phyloP scores from a whole-genome alignment of 106 monocot species.

The Triglochin maritima region DNA sequence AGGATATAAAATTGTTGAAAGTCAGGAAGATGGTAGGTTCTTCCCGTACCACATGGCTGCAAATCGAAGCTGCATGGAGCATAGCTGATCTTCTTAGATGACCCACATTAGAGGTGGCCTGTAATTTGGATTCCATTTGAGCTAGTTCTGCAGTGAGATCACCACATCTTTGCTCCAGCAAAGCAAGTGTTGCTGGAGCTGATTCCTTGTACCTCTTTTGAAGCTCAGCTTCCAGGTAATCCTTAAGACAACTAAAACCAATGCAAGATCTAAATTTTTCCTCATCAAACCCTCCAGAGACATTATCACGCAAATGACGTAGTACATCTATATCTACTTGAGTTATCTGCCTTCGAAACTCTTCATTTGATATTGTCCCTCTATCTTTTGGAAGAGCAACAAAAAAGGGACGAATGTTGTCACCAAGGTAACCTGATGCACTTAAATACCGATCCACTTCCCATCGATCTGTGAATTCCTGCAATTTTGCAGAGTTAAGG shows the following conservation, averaged over 20 bases:
- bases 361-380: constrained; percentile 71
- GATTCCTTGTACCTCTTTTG: constrained; percentile 95
- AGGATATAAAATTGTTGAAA: neutral
- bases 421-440: constrained; percentile 93
- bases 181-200: constrained; percentile 87
- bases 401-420: constrained; percentile 79
- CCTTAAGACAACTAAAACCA: constrained; percentile 70
- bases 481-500: constrained; percentile 2
- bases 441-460: constrained; percentile 93
- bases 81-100: constrained; percentile 76
- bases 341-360: constrained; percentile 89
- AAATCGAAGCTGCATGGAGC: constrained; percentile 77
- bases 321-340: constrained; percentile 77
- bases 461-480: constrained; percentile 94
- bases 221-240: constrained; percentile 80
- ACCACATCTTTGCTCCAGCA: constrained; percentile 78
- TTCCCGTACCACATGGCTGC: constrained; percentile 69
- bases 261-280: constrained; percentile 74
- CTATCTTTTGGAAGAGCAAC: constrained; percentile 98
- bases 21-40: neutral
- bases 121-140: constrained; percentile 64
- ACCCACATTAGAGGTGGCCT: constrained; percentile 77
- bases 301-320: constrained; percentile 59
- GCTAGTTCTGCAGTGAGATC: constrained; percentile 60
- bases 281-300: constrained; percentile 89